Evolutionary conservation across 2,329 filamentous ascomycete species (phyloP).

Genomic region (Microsporum canis): DNA sequence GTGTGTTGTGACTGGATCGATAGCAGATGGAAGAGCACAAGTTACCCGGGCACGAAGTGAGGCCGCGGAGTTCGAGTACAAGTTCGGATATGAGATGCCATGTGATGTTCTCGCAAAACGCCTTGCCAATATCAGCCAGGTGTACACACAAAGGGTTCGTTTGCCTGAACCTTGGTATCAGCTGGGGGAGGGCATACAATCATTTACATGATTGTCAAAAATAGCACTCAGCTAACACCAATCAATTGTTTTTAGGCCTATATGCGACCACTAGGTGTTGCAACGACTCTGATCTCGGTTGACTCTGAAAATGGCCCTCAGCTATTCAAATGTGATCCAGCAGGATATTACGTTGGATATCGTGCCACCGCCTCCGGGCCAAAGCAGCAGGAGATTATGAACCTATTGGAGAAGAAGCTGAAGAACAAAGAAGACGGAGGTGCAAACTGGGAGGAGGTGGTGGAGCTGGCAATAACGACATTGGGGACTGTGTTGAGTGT

Average conservation of each 20-base stretch:
- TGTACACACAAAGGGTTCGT: constrained; percentile 89
- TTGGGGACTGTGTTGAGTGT: constrained; percentile 94
- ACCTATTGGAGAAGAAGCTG: constrained; percentile 98
- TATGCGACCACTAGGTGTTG: constrained; percentile 95
- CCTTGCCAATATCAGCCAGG: constrained; percentile 97
- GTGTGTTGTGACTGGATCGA: constrained; percentile 97
- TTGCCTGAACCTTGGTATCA: constrained; percentile 5
- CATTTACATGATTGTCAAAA: neutral
- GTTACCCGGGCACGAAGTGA: constrained; percentile 88
- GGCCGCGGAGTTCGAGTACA: constrained; percentile 96
- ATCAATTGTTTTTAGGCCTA: constrained; percentile 53
- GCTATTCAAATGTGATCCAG: constrained; percentile 96
- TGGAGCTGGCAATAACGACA: constrained; percentile 90
- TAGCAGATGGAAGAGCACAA: constrained; percentile 89
- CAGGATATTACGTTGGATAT: constrained; percentile 96
- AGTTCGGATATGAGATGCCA: constrained; percentile 98
- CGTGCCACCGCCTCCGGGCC: constrained; percentile 95
- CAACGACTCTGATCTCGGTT: constrained; percentile 86
- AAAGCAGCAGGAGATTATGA: constrained; percentile 97
- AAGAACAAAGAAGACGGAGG: constrained; percentile 96
- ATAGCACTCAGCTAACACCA: neutral
- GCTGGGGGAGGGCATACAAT: neutral
- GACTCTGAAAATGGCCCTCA: constrained; percentile 88
- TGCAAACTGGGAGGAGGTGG: constrained; percentile 91
- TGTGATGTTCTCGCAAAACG: constrained; percentile 94